Evolutionary conservation across 805 yeast genomes (phyloP).

Genomic region (Wickerhamomyces silvicola): DNA sequence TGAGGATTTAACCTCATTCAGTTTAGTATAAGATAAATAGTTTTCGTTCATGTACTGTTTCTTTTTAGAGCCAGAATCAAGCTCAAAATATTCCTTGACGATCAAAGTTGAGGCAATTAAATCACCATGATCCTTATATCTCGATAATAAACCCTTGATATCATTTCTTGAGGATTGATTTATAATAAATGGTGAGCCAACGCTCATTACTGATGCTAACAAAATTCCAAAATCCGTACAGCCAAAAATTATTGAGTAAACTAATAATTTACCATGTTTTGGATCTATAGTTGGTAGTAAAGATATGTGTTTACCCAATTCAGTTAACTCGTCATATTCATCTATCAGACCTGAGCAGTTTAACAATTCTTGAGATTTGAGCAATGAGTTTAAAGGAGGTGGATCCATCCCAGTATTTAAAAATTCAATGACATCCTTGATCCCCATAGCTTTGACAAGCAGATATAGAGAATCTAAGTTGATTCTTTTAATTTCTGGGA

Average conservation of each 20-base stretch:
- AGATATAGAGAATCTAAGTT: constrained; percentile 78
- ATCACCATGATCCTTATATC: constrained; percentile 60
- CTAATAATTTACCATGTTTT: constrained; percentile 73
- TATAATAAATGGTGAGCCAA: constrained; percentile 67
- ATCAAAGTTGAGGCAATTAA: constrained; percentile 60
- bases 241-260: constrained; percentile 77
- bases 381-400: constrained; percentile 42
- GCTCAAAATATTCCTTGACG: constrained; percentile 42
- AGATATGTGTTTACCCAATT: constrained; percentile 74
- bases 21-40: constrained; percentile 51
- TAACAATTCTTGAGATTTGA: constrained; percentile 39
- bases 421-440: constrained; percentile 62
- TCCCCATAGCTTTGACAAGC: constrained; percentile 85
- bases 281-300: constrained; percentile 79
- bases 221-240: constrained; percentile 74
- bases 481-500: constrained; percentile 85
- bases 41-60: constrained; percentile 49
- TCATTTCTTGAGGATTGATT: constrained; percentile 59
- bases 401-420: constrained; percentile 75
- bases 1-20: constrained; percentile 68
- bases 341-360: constrained; percentile 69
- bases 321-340: constrained; percentile 47
- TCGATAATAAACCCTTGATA: constrained; percentile 39
- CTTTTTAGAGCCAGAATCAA: constrained; percentile 20
- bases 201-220: constrained; percentile 68